Percentiles rank a stretch among this genome's conserved stretches.
These are phyloP conservation scores for Quercus parvula DNA, from an alignment of 306 rosid species.

Conservation along the genomic window DNA sequence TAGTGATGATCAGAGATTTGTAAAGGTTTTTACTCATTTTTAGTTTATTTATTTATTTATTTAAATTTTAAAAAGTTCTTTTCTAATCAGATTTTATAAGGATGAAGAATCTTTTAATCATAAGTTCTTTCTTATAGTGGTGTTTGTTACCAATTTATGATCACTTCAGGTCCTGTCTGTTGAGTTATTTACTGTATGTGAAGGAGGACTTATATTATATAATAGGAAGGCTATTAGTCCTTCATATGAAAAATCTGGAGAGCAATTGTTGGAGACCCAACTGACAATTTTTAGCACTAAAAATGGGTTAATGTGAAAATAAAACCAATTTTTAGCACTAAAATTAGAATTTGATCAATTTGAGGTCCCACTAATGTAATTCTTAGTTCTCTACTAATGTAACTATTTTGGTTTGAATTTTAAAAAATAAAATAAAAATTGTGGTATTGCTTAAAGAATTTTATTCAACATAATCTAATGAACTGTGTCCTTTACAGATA, in stretches of 20 bases:
- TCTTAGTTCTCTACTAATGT: neutral
- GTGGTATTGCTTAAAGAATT: neutral
- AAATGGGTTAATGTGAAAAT: neutral
- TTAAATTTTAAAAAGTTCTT: neutral
- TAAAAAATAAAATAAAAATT: no score
- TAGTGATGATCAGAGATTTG: constrained; percentile 41
- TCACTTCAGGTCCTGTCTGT: constrained; percentile 4
- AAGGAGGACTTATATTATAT: neutral
- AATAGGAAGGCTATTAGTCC: neutral
- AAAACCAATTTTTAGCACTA: neutral
- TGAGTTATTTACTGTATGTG: neutral
- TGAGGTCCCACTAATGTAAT: neutral
- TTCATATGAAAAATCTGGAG: neutral
- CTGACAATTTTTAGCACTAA: neutral
- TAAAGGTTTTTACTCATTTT: constrained; percentile 40
- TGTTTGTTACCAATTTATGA: constrained; percentile 11
- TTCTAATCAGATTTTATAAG: constrained; percentile 1
- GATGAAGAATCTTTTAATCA: neutral
- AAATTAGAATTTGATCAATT: neutral
- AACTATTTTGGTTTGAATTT: neutral
- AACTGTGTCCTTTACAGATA: constrained; percentile 50
- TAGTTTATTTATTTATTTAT: neutral
- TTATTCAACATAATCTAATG: constrained; percentile 23
- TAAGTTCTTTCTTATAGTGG: neutral
- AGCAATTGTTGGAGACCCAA: neutral